These are phyloP conservation scores for Tuber brumale DNA, from an alignment of 495 filamentous ascomycete genomes.

Conservation along the genomic window DNA sequence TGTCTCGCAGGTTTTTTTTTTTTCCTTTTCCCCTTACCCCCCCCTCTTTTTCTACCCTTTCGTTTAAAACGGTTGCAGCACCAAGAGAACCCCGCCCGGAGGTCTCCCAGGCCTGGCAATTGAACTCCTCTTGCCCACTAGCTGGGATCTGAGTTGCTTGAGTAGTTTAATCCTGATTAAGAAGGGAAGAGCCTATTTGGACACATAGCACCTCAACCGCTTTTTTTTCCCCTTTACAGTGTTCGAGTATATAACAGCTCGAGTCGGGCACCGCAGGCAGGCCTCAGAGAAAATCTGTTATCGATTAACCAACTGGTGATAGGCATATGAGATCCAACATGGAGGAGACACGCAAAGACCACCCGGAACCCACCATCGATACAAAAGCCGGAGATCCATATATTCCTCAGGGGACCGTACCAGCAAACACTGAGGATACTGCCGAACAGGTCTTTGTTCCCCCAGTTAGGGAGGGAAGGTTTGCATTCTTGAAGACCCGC, in stretches of 20 bases:
- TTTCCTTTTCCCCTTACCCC: not conserved
- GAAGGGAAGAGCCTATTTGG: not conserved
- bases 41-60: not conserved
- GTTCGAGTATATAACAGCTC: not conserved
- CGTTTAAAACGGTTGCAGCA: conserved; percentile 1
- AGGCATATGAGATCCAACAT: not conserved
- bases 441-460: not conserved
- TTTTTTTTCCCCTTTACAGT: not conserved
- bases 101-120: conserved; percentile 27
- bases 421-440: not conserved
- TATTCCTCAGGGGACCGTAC: not conserved
- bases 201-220: not conserved
- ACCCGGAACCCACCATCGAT: not conserved
- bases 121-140: conserved; percentile 33
- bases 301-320: not conserved
- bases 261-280: not conserved
- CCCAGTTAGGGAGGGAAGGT: conserved; percentile 42
- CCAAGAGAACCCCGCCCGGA: conserved; percentile 36
- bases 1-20: not conserved
- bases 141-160: conserved; percentile 2
- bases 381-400: conserved; percentile 1
- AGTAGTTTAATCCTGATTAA: not conserved
- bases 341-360: conserved; percentile 6
- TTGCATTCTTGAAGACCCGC: conserved; percentile 71
- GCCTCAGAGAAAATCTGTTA: not conserved